Conservation (phyloP, 257 asterid species). For the Rehmannia glutinosa region DNA sequence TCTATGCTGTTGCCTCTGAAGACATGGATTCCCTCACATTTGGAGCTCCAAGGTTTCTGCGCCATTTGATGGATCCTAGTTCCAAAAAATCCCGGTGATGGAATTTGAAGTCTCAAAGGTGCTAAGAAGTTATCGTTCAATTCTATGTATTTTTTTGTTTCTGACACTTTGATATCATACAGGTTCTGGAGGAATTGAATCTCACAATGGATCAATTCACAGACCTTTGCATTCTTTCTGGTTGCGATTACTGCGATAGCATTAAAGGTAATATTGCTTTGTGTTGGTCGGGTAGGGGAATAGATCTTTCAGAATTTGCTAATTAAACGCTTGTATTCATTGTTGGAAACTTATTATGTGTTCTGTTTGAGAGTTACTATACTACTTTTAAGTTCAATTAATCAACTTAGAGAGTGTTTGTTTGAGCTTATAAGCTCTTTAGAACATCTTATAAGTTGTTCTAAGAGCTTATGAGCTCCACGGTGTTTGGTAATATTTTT, state of each 20-base stretch:
- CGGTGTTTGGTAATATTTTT: too few relatives aligned
- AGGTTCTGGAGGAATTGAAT: conserved; percentile 85
- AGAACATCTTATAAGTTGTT: too few relatives aligned
- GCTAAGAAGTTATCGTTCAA: conserved; percentile 20
- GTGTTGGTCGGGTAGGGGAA: background rate
- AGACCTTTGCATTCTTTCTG: conserved; percentile 93
- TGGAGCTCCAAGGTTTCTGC: conserved; percentile 92
- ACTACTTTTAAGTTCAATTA: background rate
- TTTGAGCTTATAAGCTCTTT: too few relatives aligned
- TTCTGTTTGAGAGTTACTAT: background rate
- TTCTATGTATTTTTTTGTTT: conserved; percentile 1
- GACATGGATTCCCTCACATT: conserved; percentile 99
- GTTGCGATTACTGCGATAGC: conserved; percentile 97
- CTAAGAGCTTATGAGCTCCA: too few relatives aligned
- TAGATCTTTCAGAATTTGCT: background rate
- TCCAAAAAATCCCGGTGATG: conserved; percentile 97
- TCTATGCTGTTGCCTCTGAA: conserved; percentile 96
- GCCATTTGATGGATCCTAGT: conserved; percentile 99
- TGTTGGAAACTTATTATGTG: background rate
- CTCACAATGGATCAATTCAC: conserved; percentile 98
- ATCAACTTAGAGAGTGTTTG: background rate
- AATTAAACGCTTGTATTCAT: background rate
- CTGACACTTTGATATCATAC: conserved; percentile 18
- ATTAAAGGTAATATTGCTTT: conserved; percentile 67
- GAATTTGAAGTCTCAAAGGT: conserved; percentile 96